These are phyloP conservation scores for Circinella minor DNA, from an alignment of 371 early-diverging fungal genomes.

Conservation along the genomic window DNA sequence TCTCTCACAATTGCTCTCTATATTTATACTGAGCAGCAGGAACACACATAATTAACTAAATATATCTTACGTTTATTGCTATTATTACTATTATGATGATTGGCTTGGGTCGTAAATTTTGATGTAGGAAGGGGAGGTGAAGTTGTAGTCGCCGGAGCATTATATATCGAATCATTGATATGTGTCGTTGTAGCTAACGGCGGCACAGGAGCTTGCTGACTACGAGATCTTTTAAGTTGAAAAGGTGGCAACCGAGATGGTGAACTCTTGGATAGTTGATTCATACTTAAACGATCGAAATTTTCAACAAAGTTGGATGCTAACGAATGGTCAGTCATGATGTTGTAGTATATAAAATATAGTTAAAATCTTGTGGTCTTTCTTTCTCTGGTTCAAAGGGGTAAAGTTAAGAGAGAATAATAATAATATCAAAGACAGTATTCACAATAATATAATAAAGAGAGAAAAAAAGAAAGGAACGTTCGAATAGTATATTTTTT, in stretches of 20 bases:
- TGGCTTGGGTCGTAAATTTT: slow-evolving; percentile 10
- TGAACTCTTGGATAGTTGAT: slow-evolving; percentile 25
- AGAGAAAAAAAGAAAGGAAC: slow-evolving; percentile 5
- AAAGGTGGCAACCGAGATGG: slow-evolving; percentile 27
- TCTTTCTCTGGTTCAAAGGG: neutral
- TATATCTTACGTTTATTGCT: slow-evolving; percentile 18
- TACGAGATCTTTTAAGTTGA: slow-evolving; percentile 25
- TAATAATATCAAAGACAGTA: neutral
- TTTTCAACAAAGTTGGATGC: slow-evolving; percentile 23
- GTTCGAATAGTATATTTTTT: neutral
- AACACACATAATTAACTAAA: neutral
- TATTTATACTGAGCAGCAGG: neutral
- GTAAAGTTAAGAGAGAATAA: slow-evolving; percentile 2
- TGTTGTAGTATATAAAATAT: neutral
- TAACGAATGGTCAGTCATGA: slow-evolving; percentile 25
- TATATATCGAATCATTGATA: neutral
- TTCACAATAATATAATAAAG: neutral
- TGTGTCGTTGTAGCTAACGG: slow-evolving; percentile 4
- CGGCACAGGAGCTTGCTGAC: slow-evolving; percentile 22
- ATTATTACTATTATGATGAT: slow-evolving; percentile 6
- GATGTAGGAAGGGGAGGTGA: slow-evolving; percentile 8
- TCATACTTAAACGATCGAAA: slow-evolving; percentile 23
- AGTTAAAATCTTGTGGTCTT: neutral
- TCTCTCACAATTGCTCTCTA: neutral
- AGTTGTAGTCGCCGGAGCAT: neutral